Percentiles rank a stretch among this genome's conserved stretches.
Conservation (phyloP, 2,329 filamentous ascomycete genomes). For the Zasmidium angulare region DNA sequence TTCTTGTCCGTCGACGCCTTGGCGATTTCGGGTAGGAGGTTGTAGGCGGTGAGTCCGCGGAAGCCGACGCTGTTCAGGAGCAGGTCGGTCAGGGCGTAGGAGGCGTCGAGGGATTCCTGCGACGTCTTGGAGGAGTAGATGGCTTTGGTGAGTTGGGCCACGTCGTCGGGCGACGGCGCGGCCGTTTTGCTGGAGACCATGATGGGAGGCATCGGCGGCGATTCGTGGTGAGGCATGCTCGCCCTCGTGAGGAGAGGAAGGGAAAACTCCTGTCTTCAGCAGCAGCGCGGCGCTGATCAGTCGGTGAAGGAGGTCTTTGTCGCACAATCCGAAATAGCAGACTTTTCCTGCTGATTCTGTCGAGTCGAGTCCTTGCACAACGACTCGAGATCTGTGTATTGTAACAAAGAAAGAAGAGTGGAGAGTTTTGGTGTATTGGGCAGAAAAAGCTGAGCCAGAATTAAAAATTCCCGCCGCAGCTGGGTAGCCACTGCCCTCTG, state of each 20-base stretch:
- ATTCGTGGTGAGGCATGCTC: slow-evolving; percentile 52
- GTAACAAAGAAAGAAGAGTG: too few relatives aligned
- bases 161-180: slow-evolving; percentile 48
- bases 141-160: slow-evolving; percentile 43
- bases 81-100: slow-evolving; percentile 64
- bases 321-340: too few relatives aligned
- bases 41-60: slow-evolving; percentile 62
- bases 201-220: slow-evolving; percentile 49
- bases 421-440: too few relatives aligned
- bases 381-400: too few relatives aligned
- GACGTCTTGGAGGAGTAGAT: slow-evolving; percentile 54
- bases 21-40: slow-evolving; percentile 62
- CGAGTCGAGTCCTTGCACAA: too few relatives aligned
- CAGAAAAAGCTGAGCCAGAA: too few relatives aligned
- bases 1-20: slow-evolving; percentile 94
- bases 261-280: neutral
- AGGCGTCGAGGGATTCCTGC: slow-evolving; percentile 59
- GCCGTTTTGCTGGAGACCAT: slow-evolving; percentile 46
- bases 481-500: too few relatives aligned
- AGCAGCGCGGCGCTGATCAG: neutral
- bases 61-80: slow-evolving; percentile 65
- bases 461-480: too few relatives aligned
- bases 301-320: neutral
- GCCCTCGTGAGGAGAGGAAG: neutral
- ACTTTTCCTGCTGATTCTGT: too few relatives aligned